phyloP scores from a whole-genome alignment of 164 flowering plant genomes.

The Platanus orientalis region DNA sequence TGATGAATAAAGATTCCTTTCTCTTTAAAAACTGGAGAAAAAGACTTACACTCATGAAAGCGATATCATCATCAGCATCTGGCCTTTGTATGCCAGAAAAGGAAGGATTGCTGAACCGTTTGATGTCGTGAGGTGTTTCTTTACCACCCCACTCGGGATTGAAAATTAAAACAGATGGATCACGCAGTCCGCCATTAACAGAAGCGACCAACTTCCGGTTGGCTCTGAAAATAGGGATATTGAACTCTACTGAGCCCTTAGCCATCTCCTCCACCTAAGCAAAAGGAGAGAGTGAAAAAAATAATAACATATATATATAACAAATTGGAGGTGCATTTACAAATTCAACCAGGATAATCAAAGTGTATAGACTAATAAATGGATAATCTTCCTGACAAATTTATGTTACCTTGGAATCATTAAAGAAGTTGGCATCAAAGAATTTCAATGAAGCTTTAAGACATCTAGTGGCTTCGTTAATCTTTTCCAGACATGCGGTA shows the following conservation, averaged over 20 bases:
- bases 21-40: too few species aligned
- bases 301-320: background rate
- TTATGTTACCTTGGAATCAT: slow-evolving; percentile 45
- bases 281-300: background rate
- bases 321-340: background rate
- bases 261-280: slow-evolving; percentile 59
- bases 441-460: slow-evolving; percentile 39
- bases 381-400: background rate
- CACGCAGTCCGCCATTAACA: slow-evolving; percentile 65
- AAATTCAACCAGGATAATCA: background rate
- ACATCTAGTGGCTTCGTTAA: slow-evolving; percentile 8
- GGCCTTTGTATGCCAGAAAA: slow-evolving; percentile 41
- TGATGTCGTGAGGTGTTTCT: slow-evolving; percentile 9
- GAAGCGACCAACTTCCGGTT: slow-evolving; percentile 71
- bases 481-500: slow-evolving; percentile 19
- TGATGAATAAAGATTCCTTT: too few species aligned
- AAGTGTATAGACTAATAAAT: background rate
- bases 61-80: slow-evolving; percentile 54
- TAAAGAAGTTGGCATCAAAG: slow-evolving; percentile 62
- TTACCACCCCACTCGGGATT: slow-evolving; percentile 49
- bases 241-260: slow-evolving; percentile 58
- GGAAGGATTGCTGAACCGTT: slow-evolving; percentile 41
- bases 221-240: slow-evolving; percentile 53
- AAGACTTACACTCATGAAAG: slow-evolving; percentile 71
- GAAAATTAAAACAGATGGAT: slow-evolving; percentile 73